Conservation (phyloP, 163 green algal species). For the Volvox carteri region DNA sequence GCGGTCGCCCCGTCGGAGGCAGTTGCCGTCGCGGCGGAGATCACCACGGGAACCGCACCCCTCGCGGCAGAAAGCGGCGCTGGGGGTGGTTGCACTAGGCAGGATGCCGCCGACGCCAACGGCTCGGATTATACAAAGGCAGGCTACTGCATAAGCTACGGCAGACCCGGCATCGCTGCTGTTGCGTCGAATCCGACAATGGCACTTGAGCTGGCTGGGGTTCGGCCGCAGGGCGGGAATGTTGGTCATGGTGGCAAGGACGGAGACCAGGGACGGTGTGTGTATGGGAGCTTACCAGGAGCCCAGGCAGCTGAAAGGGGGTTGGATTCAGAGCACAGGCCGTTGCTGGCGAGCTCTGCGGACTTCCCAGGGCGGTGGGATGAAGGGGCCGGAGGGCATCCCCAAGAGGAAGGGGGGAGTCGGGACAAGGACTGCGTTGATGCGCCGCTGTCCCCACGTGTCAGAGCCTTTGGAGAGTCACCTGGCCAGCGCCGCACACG, state of each 20-base stretch:
- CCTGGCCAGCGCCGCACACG: no score
- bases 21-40: background rate
- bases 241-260: background rate
- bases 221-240: background rate
- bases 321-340: background rate
- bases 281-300: background rate
- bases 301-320: background rate
- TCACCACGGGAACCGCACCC: background rate
- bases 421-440: no score
- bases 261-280: no score
- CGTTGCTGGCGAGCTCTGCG: background rate
- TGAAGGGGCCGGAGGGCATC: no score
- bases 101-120: no score
- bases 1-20: background rate
- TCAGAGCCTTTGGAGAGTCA: no score
- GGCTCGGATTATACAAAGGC: no score
- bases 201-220: background rate
- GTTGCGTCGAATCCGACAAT: background rate
- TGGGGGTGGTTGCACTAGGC: background rate
- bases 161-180: background rate
- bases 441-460: no score
- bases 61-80: background rate
- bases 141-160: background rate
- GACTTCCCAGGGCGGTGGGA: no score
- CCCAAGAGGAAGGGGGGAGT: no score